Percentiles rank a stretch among this genome's conserved stretches.
phyloP scores from a whole-genome alignment of 2,329 filamentous ascomycete species.

The Plectosphaerella cucumerina region DNA sequence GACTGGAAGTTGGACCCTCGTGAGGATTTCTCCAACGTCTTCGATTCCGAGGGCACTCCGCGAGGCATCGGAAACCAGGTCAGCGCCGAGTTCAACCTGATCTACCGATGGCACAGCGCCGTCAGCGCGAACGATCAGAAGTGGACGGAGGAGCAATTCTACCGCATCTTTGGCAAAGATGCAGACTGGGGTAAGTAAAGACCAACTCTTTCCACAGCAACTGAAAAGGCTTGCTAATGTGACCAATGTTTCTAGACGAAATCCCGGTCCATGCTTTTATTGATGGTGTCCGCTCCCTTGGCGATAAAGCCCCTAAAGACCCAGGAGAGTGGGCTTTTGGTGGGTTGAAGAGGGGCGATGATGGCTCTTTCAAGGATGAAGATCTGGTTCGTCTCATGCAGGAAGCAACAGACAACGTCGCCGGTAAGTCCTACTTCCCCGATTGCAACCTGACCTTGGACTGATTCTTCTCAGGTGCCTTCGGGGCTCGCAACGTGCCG shows the following conservation, averaged over 20 bases:
- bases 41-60: constrained; percentile 39
- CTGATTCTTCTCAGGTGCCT: constrained; percentile 24
- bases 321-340: constrained; percentile 45
- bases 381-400: constrained; percentile 54
- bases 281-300: constrained; percentile 21
- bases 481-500: constrained; percentile 57
- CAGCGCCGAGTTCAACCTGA: constrained; percentile 63
- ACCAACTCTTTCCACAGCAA: neutral
- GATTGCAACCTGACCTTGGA: neutral
- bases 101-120: constrained; percentile 63
- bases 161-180: constrained; percentile 32
- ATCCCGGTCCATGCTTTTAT: neutral
- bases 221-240: neutral
- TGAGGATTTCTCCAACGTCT: constrained; percentile 48
- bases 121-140: constrained; percentile 57
- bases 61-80: constrained; percentile 63
- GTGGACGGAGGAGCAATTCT: constrained; percentile 55
- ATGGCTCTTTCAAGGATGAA: constrained; percentile 52
- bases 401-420: constrained; percentile 56
- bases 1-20: constrained; percentile 62
- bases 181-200: neutral
- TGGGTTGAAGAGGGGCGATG: constrained; percentile 37
- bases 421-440: constrained; percentile 27
- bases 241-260: neutral
- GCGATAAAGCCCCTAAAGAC: constrained; percentile 33